Percentiles rank a stretch among this genome's conserved stretches.
phyloP scores from a whole-genome alignment of 2,329 filamentous ascomycete species.

The Endocalyx cinctus region DNA sequence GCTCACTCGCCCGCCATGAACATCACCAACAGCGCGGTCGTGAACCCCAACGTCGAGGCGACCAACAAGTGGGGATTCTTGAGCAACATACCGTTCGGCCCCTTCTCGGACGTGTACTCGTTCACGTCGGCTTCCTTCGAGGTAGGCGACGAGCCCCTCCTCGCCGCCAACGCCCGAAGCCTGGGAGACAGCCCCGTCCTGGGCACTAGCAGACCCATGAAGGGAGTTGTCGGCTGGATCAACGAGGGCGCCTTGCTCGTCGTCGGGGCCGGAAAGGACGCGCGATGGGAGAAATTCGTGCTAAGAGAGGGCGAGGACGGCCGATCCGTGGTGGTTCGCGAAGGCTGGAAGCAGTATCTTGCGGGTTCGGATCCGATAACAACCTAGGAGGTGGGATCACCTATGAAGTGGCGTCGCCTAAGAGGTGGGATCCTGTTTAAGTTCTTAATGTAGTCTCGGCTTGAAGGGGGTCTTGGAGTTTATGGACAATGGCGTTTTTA shows the following conservation, averaged over 20 bases:
- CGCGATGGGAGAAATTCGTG: slow-evolving; percentile 83
- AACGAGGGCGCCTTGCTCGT: slow-evolving; percentile 70
- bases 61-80: slow-evolving; percentile 82
- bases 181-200: slow-evolving; percentile 34
- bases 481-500: no score
- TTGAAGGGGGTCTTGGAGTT: no score
- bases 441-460: no score
- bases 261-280: slow-evolving; percentile 73
- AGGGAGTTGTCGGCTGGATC: slow-evolving; percentile 83
- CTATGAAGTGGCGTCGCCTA: no score
- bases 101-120: slow-evolving; percentile 88
- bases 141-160: slow-evolving; percentile 66
- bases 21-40: slow-evolving; percentile 13
- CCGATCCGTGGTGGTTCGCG: slow-evolving; percentile 59
- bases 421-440: no score
- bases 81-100: slow-evolving; percentile 77
- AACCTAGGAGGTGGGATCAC: no score
- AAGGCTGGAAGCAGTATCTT: slow-evolving; percentile 81
- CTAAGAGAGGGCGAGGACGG: slow-evolving; percentile 66
- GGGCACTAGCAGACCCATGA: slow-evolving; percentile 58
- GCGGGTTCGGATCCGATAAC: slow-evolving; percentile 16
- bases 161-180: slow-evolving; percentile 29
- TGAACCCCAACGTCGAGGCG: slow-evolving; percentile 38
- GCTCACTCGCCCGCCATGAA: slow-evolving; percentile 12
- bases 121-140: slow-evolving; percentile 79